Conservation (phyloP, 73 alveolate genomes). For the Symbiodinium natans region DNA sequence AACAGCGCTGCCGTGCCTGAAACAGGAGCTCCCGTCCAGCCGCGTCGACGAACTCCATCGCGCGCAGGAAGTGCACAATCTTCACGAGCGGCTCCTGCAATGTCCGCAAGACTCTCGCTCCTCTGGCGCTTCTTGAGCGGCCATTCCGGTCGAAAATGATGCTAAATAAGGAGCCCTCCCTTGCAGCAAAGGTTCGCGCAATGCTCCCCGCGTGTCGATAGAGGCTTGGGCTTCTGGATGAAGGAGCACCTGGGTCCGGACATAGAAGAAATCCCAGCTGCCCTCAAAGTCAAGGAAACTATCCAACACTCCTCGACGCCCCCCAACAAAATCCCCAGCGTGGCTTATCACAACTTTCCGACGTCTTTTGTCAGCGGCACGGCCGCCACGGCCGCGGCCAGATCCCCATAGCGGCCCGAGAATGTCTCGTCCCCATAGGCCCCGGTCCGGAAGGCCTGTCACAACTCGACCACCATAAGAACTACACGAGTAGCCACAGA, state of each 20-base stretch:
- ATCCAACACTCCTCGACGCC: no score
- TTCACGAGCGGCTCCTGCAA: constrained; percentile 63
- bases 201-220: not conserved
- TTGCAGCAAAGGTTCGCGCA: not conserved
- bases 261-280: no score
- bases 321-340: no score
- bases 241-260: not conserved
- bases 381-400: constrained; percentile 77
- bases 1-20: not conserved
- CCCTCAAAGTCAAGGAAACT: not conserved
- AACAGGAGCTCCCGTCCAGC: not conserved
- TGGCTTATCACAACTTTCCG: no score
- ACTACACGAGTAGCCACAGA: no score
- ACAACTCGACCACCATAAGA: no score
- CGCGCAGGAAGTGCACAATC: constrained; percentile 75
- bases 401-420: constrained; percentile 82
- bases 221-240: not conserved
- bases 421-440: not conserved
- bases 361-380: not conserved
- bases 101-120: not conserved
- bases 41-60: constrained; percentile 49
- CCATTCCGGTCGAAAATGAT: no score
- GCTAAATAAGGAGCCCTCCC: no score
- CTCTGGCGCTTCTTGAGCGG: no score
- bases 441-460: constrained; percentile 1